phyloP scores from a whole-genome alignment of 208 protist species.

The Trypanosoma caninum region DNA sequence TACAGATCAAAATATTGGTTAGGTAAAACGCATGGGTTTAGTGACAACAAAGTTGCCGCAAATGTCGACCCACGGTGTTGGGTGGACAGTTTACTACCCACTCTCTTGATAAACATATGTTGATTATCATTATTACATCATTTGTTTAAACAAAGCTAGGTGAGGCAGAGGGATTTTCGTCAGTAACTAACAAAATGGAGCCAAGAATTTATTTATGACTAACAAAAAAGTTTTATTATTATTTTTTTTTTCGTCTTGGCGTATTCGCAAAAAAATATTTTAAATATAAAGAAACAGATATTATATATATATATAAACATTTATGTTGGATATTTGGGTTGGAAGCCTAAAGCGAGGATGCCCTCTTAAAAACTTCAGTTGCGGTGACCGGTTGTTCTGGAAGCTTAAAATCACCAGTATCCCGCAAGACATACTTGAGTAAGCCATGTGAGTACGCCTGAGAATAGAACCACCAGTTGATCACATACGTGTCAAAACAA shows the following conservation, averaged over 20 bases:
- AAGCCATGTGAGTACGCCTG: slow-evolving; percentile 71
- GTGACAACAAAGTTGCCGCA: too few species aligned
- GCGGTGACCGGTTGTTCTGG: slow-evolving; percentile 33
- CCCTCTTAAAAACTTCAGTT: slow-evolving; percentile 49
- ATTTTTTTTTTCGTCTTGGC: not conserved
- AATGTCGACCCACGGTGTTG: too few species aligned
- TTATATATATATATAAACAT: not conserved
- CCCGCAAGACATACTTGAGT: slow-evolving; percentile 62
- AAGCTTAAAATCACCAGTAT: slow-evolving; percentile 32
- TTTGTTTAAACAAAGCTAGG: too few species aligned
- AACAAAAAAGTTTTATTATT: not conserved
- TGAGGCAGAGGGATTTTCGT: too few species aligned
- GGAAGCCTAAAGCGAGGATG: slow-evolving; percentile 32
- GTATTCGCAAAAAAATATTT: too few species aligned
- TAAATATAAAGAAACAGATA: not conserved
- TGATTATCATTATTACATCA: too few species aligned
- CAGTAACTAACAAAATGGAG: too few species aligned
- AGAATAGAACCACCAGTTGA: slow-evolving; percentile 73
- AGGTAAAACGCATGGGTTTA: too few species aligned
- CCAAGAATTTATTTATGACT: too few species aligned
- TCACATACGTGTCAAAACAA: slow-evolving; percentile 54
- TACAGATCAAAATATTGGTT: too few species aligned
- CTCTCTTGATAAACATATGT: too few species aligned
- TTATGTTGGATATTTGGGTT: not conserved
- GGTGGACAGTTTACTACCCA: too few species aligned